Base-by-base conservation (phyloP, 345 rosid species). In the Moricandia arvensis region DNA sequence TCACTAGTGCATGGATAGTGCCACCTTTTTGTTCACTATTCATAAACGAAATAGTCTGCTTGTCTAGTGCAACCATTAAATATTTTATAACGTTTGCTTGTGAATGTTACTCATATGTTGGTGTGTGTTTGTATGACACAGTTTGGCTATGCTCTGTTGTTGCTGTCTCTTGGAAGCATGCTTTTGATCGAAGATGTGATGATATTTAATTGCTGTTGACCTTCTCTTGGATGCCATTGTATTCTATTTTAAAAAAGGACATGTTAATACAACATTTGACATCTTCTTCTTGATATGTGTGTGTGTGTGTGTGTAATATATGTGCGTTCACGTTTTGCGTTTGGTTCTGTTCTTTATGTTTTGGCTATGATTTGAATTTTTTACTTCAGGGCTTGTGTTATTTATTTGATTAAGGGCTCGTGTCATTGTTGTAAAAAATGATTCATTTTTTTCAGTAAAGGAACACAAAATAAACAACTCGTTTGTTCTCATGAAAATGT, bases 141-240 rank as follows among this genome's bases (percentile, higher is more conserved):
- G 94, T 82, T 75, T 89, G 77, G 90, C 87, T 43, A 82, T 85
- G 37, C 87, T 89, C n/a, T 87, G 91, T 72, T 89, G 91, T 30
- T 89, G 94, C 55, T 86, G 84, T 73, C 81, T 89, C 45, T 68
- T 89, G 82, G 94, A 87, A 73, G 88, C 89, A 59, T 85, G 80
- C 86, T 80, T 89, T 79, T 87, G 83, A 89, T 73, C 13, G 53
- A 72, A 66, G 43, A 34, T 26, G 66, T n/a, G 16, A 59, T 68
- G 35, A 69, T 63, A 47, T 67, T 51, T n/a, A n/a, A n/a, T n/a
- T 29, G 21, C 43, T 68, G 81, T 35, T 78, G 77, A 77, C 54
- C 30, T 18, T 77, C n/a, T n/a, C 16, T 6, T 18, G 35, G 68
- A 47, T 59, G 29, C 16, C 3, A 34, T 31, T 31, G 33, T 10